These are phyloP conservation scores for Vaccinium darrowii DNA, from an alignment of 148 eudicot genomes.

Conservation along the genomic window DNA sequence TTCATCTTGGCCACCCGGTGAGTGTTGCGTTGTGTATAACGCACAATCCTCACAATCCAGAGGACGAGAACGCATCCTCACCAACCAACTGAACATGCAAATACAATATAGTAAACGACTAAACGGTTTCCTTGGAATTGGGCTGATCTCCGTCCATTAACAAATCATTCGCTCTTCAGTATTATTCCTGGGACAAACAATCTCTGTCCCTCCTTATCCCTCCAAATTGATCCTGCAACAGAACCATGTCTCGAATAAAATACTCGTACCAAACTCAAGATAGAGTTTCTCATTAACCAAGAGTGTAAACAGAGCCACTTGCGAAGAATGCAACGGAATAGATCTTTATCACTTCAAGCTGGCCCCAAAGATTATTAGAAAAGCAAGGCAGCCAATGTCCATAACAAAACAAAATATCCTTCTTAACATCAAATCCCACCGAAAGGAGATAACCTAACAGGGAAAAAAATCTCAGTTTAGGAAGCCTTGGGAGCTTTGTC, in stretches of 20 bases:
- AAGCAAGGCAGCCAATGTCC: conserved; percentile 1
- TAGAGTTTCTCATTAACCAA: neutral
- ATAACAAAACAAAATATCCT: neutral
- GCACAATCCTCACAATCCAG: no score
- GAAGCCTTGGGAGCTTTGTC: conserved; percentile 43
- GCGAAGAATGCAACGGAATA: neutral
- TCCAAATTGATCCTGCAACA: neutral
- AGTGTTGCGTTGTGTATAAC: no score
- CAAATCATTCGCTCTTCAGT: neutral
- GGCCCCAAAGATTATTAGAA: conserved; percentile 18
- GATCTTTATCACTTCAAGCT: neutral
- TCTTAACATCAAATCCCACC: neutral
- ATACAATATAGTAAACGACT: no score
- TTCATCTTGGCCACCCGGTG: no score
- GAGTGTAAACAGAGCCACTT: conserved; percentile 11
- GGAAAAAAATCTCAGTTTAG: conserved; percentile 20
- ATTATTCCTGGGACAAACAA: neutral
- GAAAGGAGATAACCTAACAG: neutral
- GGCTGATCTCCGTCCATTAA: neutral
- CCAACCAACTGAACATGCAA: no score
- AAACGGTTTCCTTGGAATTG: neutral
- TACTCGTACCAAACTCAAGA: neutral
- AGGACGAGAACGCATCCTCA: no score
- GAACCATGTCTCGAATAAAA: neutral
- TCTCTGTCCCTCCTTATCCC: neutral